These are phyloP conservation scores for Rhodofomes roseus DNA, from an alignment of 1,284 basidiomycete species.

Conservation along the genomic window DNA sequence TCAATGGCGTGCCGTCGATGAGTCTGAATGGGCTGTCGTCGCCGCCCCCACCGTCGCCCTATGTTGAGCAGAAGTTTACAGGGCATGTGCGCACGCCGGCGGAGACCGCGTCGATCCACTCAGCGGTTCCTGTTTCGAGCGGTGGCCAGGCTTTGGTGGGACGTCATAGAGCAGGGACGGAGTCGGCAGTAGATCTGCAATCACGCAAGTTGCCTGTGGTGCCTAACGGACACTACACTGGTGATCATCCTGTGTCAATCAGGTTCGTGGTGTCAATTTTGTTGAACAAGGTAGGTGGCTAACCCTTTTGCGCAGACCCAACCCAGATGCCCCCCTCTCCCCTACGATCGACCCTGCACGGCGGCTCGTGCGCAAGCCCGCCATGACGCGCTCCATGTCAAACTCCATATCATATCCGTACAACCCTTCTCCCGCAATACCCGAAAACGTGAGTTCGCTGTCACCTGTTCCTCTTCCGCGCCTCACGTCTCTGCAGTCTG, in stretches of 20 bases:
- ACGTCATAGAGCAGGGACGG: conserved; percentile 24
- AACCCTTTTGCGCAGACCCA: conserved; percentile 6
- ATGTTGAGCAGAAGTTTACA: conserved; percentile 10
- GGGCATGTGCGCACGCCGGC: conserved; percentile 24
- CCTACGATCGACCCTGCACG: conserved; percentile 26
- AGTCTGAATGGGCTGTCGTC: conserved; percentile 16
- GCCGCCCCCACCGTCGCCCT: conserved; percentile 14
- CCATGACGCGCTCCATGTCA: conserved; percentile 36
- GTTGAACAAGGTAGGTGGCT: not conserved
- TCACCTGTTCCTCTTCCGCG: not conserved
- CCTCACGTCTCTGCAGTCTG: conserved; percentile 16
- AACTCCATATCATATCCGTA: conserved; percentile 35
- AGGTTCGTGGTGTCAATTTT: conserved; percentile 13
- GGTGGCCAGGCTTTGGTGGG: conserved; percentile 22
- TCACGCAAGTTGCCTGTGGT: conserved; percentile 22
- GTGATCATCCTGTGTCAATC: conserved; percentile 19
- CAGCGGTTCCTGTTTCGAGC: conserved; percentile 19
- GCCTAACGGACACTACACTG: conserved; percentile 16
- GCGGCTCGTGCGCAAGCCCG: conserved; percentile 33
- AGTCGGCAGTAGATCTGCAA: conserved; percentile 16
- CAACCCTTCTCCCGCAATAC: conserved; percentile 30
- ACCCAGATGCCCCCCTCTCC: conserved; percentile 14
- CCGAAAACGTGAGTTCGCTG: conserved; percentile 39
- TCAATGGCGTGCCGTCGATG: conserved; percentile 14
- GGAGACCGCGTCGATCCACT: conserved; percentile 22